Evolutionary conservation across 2,329 filamentous ascomycete genomes (phyloP), one percentile per base, ranked within the genome.

Genomic region (Stagonosporopsis rhizophila): DNA sequence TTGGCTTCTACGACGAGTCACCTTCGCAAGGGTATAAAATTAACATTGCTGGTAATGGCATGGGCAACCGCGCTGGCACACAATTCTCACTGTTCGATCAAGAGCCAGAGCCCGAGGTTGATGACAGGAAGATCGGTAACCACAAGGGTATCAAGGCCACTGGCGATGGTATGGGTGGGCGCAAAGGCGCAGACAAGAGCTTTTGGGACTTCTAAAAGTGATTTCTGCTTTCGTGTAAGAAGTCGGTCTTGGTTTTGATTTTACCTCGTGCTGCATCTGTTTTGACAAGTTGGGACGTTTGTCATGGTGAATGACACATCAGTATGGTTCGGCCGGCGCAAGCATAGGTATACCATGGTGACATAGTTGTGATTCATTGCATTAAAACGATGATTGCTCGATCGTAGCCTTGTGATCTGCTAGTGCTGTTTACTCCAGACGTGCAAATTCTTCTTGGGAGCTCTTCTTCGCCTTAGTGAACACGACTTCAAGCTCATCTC

Each of bases 1-100:
- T 74, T 67, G 68, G 67, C 20, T 58, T 69, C 25, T 69, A 73
- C 44, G 66, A 72, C 17, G 60, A 70, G 30, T 66, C 67, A 3
- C 70, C 72, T 23, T 65, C 69, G 20, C 47, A 45, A 14, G 45
- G 58, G 2, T 53, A 53, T n/a, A 70, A 71, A 49, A 76, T 75
- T 61, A 79, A 77, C 58, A 75, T 70, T 27, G 68, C 66, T 4
- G 76, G 76, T 7, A 75, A 78, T 48, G 77, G 77, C 25, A 79
- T 77, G 75, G 72, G 74, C 8, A 70, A 71, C 9, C 67, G 69
- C 41, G 73, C 69, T 52, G 73, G 65, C 30, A 58, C 66, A 7
- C 61, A 61, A 14, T 83, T 80, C 78, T 72, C 67, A 1, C 68
- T 81, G 28, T 72, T 66, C 38, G 69, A 70, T 15, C 48, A 70